Evolutionary conservation across 225 moss, liverwort and hornwort genomes (phyloP), one percentile per base, ranked within the genome.

Genomic region (Marchantia paleacea): DNA sequence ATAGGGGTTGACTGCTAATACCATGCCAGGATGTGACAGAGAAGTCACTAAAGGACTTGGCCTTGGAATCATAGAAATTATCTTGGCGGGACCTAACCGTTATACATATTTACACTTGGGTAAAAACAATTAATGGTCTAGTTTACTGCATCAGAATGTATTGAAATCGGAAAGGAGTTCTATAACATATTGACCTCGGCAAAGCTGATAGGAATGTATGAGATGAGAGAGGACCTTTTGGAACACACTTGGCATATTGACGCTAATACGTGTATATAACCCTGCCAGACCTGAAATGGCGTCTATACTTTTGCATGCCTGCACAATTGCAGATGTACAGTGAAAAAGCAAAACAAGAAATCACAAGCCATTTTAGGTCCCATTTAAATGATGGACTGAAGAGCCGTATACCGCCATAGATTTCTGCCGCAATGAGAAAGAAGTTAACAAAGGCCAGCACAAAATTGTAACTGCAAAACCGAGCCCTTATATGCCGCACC

Each of bases 381-480:
- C 77, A 77, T 29, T 12, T 50, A 49, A 15, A 77, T 4, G 3
- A 15, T 12, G 61, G 77, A n/a, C 14, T 77, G 19, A 77, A 24
- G 24, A 77, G 77, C 77, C 62, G 77, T 11, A 77, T 63, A 16
- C 77, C 77, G 60, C 77, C 29, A 49, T 61, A 77, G 29, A 77
- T 62, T 18, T 77, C 77, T 12, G 77, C 77, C 47, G 77, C 77
- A 8, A 77, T 77, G 61, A 77, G 62, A 25, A 77, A 77, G 49
- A 77, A 77, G 63, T 77, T 77, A 6, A 29, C 30, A 19, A 77
- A 77, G 10, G 77, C 77, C 39, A 77, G 12, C 22, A 77, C 20
- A 62, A 77, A 77, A 77, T 77, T 77, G 61, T 77, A 77, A 10
- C 55, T 77, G 61, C 77, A 77, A n/a, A 77, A 77, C 77, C 61